Evolutionary conservation across 805 yeast genomes (phyloP), one percentile per base, ranked within the genome.

Genomic region (Yarrowia sp.): DNA sequence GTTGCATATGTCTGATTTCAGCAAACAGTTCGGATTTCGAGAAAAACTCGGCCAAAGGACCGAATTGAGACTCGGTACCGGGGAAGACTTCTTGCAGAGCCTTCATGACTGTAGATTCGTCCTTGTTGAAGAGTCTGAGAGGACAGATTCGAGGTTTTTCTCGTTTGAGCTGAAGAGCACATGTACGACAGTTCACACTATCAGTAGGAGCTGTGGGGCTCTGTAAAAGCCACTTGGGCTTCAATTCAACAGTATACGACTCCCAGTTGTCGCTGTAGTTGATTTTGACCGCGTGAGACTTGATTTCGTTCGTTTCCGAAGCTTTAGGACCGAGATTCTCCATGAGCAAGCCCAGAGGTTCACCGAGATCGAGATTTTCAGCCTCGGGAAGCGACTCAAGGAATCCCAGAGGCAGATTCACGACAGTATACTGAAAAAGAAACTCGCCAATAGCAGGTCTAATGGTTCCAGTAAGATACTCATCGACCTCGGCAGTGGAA

Each of bases 171-270:
- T 79, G 77, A 44, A 84, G 74, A 65, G 86, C 86, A 69, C 89
- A 85, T 3, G 87, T 85, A 7, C 89, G 74, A 69, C 89, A 85
- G 31, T 79, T 77, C 53, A 72, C 32, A 22, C 79, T 71, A 33
- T 65, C 65, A 1, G 1, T 67, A 3, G 83, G 79, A 2, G 80
- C 79, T 41, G 71, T 71, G 14, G 75, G 77, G 42, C 83, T 80
- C 67, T 78, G 82, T 36, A 76, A 71, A 13, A 86, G 75, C 89
- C 89, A 85, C 72, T 85, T 85, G 1, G 89, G 89, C 70, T 85
- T 85, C 68, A 85, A 76, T 68, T 85, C 87, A 13, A 83, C 47
- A 32, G 61, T 55, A n/a, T 55, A 55, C 32, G 47, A 39, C 47
- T 39, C 13, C 61, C 61, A 55, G 36, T 39, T 14, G 47, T 31